These are phyloP conservation scores for Cochlearia excelsa DNA, from an alignment of 345 rosid species.

Conservation along the genomic window DNA sequence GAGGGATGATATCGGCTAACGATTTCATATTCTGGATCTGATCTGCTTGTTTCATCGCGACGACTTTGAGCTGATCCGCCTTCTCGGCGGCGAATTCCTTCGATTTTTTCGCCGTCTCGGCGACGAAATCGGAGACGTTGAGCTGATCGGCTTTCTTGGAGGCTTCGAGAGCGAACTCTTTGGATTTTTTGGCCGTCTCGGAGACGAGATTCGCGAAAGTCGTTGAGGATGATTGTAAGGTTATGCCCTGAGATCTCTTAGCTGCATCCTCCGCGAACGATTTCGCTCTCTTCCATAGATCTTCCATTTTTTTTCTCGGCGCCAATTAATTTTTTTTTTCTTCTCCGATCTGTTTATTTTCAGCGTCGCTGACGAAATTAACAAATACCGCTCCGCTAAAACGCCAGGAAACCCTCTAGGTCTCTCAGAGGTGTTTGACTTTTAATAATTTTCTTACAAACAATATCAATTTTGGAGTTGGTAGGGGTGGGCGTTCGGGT, in stretches of 20 bases:
- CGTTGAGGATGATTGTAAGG: constrained; percentile 45
- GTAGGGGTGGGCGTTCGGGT: too few species aligned
- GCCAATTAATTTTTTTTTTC: too few species aligned
- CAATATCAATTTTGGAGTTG: too few species aligned
- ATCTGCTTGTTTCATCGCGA: constrained; percentile 86
- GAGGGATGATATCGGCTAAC: constrained; percentile 66
- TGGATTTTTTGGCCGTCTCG: constrained; percentile 86
- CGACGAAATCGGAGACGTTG: constrained; percentile 69
- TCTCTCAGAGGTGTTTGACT: neutral
- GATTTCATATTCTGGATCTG: constrained; percentile 74
- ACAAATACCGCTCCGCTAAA: neutral
- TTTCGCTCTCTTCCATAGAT: constrained; percentile 82
- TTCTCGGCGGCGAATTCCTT: constrained; percentile 80
- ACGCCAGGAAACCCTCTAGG: neutral
- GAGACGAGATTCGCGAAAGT: constrained; percentile 71
- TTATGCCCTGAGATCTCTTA: constrained; percentile 63
- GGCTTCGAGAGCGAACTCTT: constrained; percentile 86
- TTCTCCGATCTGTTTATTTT: neutral
- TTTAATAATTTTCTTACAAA: too few species aligned
- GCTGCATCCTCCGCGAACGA: constrained; percentile 85
- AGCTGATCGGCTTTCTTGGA: constrained; percentile 91
- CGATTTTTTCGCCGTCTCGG: constrained; percentile 85
- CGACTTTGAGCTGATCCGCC: constrained; percentile 77
- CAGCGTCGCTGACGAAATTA: neutral
- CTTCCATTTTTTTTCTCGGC: constrained; percentile 51